A percentile compares a stretch with the other conserved stretches of the same genome.
These are phyloP conservation scores for Huntiella moniliformis DNA, from an alignment of 2,329 filamentous ascomycete species.

Conservation along the genomic window DNA sequence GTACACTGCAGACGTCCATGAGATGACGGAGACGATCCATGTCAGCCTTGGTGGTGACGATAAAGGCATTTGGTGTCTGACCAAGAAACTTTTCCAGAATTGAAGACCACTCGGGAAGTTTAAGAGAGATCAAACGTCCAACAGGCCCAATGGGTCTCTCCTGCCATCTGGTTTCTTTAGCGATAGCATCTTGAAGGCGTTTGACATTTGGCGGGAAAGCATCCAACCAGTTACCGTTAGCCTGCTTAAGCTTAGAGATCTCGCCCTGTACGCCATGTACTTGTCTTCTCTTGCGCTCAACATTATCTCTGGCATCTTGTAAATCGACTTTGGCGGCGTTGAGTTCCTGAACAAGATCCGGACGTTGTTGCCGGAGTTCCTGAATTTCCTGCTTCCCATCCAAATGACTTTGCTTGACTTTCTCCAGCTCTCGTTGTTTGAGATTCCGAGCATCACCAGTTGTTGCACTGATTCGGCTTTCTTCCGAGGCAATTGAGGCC, in stretches of 20 bases:
- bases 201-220: slow-evolving; percentile 47
- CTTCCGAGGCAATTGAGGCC: slow-evolving; percentile 33
- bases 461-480: slow-evolving; percentile 42
- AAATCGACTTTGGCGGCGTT: slow-evolving; percentile 14
- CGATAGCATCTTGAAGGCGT: slow-evolving; percentile 47
- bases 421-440: slow-evolving; percentile 35
- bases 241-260: slow-evolving; percentile 10
- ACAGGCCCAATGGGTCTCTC: slow-evolving; percentile 67
- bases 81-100: slow-evolving; percentile 66
- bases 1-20: slow-evolving; percentile 37
- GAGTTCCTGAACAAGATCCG: slow-evolving; percentile 4
- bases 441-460: slow-evolving; percentile 50
- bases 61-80: slow-evolving; percentile 51
- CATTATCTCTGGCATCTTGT: slow-evolving; percentile 14
- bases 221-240: slow-evolving; percentile 38
- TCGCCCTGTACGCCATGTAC: slow-evolving; percentile 16
- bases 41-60: slow-evolving; percentile 63
- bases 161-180: slow-evolving; percentile 48
- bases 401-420: neutral
- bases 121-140: slow-evolving; percentile 56
- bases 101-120: slow-evolving; percentile 64
- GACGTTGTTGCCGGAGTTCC: neutral
- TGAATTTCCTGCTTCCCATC: neutral
- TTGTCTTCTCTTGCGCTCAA: slow-evolving; percentile 11
- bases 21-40: slow-evolving; percentile 46